Evolutionary conservation across 2,329 filamentous ascomycete genomes (phyloP), one percentile per base, ranked within the genome.

Genomic region (Immersiporthe knoxdaviesiana): DNA sequence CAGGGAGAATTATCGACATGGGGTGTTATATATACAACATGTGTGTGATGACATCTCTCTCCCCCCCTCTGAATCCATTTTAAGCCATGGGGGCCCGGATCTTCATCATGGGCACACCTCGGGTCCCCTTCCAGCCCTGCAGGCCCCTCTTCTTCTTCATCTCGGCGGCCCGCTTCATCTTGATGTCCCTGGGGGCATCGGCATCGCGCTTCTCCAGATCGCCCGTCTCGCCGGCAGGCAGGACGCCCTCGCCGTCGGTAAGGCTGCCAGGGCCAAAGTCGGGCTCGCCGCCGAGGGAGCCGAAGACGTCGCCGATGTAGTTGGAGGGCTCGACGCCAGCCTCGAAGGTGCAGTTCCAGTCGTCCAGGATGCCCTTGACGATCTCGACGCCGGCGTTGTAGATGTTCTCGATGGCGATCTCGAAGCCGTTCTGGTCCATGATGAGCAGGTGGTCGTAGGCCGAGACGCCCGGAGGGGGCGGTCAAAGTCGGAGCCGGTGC

Each of bases 241-340:
- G 64, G 35, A 82, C 75, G 4, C 74, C 76, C 37, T 74, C 70
- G 3, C 81, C 82, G 18, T 76, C 73, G 0, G 82, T 84, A 44
- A 81, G 73, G 70, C 82, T 85, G 0, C 85, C 85, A 0, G 84
- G 84, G 0, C 90, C 90, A 77, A 91, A 92, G 75, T 91, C 88
- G 0, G 90, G 90, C 54, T 79, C 76, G 1, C 89, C 90, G 1
- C 90, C 90, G 4, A 93, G 79, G 12, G 86, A 89, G 18, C 90
- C 91, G 72, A 92, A 90, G 66, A 93, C 89, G 75, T 92, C 90
- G 7, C 90, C 90, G 50, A 92, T 79, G 74, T 93, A 93, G 74
- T 92, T 92, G 1, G 76, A 80, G 0, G 90, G 79, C 70, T 80
- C 76, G 52, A 93, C 78, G 2, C 91, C 91, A 1, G 76, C 72